Evolutionary conservation across 495 filamentous ascomycete species (phyloP).

Genomic region (Aspergillus mulundensis): DNA sequence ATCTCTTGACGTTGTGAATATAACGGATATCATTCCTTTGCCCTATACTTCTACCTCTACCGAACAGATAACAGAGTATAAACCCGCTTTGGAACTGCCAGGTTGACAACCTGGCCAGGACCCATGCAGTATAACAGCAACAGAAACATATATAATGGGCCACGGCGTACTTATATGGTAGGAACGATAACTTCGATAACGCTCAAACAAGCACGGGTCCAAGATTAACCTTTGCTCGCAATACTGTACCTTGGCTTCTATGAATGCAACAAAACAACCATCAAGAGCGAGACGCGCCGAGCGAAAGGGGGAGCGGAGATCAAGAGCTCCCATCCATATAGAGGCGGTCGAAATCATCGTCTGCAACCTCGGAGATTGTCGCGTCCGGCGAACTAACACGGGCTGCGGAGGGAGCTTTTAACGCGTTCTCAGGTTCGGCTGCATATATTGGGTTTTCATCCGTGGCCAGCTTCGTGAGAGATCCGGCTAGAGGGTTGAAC

Average conservation of each 20-base stretch:
- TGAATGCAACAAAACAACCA: not conserved
- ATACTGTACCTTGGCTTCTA: not conserved
- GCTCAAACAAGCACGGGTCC: not conserved
- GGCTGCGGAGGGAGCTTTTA: slow-evolving; percentile 1
- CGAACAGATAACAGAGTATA: not conserved
- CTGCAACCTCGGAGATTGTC: slow-evolving; percentile 77
- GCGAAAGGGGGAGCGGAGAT: slow-evolving; percentile 11
- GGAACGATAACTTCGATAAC: slow-evolving; percentile 1
- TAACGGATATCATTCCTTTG: not conserved
- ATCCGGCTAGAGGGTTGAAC: slow-evolving; percentile 38
- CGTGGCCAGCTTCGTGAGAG: slow-evolving; percentile 46
- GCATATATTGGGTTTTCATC: slow-evolving; percentile 73
- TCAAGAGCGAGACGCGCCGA: not conserved
- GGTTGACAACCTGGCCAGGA: not conserved
- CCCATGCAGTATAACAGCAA: slow-evolving; percentile 10
- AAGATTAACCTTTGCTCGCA: not conserved
- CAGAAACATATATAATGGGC: slow-evolving; percentile 10
- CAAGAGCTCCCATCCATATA: slow-evolving; percentile 30
- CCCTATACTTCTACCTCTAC: not conserved
- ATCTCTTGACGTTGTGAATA: not conserved
- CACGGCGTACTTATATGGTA: not conserved
- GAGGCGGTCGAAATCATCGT: slow-evolving; percentile 27
- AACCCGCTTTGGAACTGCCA: not conserved
- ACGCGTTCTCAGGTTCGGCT: slow-evolving; percentile 51
- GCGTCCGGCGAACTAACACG: slow-evolving; percentile 59